Conservation (phyloP, 2,329 filamentous ascomycete species). For the Drechslerella coelobrocha region DNA sequence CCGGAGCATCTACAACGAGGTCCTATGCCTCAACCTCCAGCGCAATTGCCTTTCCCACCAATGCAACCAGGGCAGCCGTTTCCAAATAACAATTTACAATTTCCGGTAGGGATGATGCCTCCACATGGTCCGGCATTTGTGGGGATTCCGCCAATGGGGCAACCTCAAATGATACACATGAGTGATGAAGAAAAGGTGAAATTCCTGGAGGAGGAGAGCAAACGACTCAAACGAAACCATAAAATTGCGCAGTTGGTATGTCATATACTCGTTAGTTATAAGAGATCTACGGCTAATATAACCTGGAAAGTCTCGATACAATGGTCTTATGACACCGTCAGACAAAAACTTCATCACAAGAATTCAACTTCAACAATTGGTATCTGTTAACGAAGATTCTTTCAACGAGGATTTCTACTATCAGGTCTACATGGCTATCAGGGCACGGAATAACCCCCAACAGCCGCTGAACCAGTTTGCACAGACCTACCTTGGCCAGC, state of each 20-base stretch:
- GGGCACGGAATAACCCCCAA: slow-evolving; percentile 86
- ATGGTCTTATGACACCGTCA: slow-evolving; percentile 97
- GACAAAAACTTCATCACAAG: slow-evolving; percentile 99
- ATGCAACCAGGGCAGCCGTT: slow-evolving; percentile 59
- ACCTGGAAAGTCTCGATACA: slow-evolving; percentile 77
- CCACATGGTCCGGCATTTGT: slow-evolving; percentile 16
- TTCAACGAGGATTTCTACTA: slow-evolving; percentile 97
- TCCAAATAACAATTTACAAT: slow-evolving; percentile 67
- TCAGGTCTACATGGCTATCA: slow-evolving; percentile 93
- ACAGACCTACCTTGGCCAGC: slow-evolving; percentile 96
- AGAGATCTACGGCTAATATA: slow-evolving; percentile 64
- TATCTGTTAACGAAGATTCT: slow-evolving; percentile 82
- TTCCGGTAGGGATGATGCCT: slow-evolving; percentile 62
- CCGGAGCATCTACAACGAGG: slow-evolving; percentile 56
- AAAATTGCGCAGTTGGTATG: slow-evolving; percentile 69
- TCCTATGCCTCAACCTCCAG: slow-evolving; percentile 51
- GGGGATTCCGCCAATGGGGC: slow-evolving; percentile 25
- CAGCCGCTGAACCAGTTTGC: slow-evolving; percentile 96
- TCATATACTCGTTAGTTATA: neutral
- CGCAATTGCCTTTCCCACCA: slow-evolving; percentile 56
- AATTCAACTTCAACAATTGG: slow-evolving; percentile 94
- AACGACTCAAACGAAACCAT: slow-evolving; percentile 94
- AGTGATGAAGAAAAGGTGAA: slow-evolving; percentile 83
- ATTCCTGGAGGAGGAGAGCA: slow-evolving; percentile 88
- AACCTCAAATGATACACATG: slow-evolving; percentile 59